phyloP scores from a whole-genome alignment of 768 basidiomycete genomes.

The Phanerochaete carnosa region DNA sequence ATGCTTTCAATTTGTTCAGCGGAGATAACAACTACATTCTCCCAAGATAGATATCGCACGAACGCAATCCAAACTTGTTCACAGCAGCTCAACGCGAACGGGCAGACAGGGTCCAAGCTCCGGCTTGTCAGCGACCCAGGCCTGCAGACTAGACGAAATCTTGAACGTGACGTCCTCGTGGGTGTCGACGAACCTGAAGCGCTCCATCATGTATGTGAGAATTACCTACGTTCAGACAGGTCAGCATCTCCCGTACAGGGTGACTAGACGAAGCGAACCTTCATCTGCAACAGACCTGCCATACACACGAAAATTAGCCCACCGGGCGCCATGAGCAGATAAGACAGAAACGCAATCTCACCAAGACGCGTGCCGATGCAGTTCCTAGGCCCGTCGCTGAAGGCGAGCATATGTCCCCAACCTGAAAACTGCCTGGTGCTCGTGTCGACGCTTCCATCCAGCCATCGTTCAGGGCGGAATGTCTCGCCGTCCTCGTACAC shows the following conservation, averaged over 20 bases:
- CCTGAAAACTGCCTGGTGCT: constrained; percentile 8
- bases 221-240: neutral
- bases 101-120: constrained; percentile 4
- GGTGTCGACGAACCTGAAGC: constrained; percentile 9
- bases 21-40: too few relatives aligned
- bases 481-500: constrained; percentile 23
- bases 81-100: constrained; percentile 4
- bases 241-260: neutral
- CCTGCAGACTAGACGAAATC: constrained; percentile 13
- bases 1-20: too few relatives aligned
- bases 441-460: constrained; percentile 9
- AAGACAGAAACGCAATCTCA: too few relatives aligned
- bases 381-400: constrained; percentile 23
- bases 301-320: too few relatives aligned
- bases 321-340: too few relatives aligned
- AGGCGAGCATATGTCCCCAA: constrained; percentile 19
- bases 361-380: constrained; percentile 24
- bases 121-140: constrained; percentile 5
- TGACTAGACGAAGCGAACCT: neutral
- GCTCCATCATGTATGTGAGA: neutral
- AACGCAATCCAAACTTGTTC: too few relatives aligned
- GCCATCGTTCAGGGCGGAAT: constrained; percentile 28
- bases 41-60: too few relatives aligned
- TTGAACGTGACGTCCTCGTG: constrained; percentile 1
- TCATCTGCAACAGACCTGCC: neutral